Base-by-base conservation (phyloP, 441 rosid genomes). In the Arabidopsis hybrid region DNA sequence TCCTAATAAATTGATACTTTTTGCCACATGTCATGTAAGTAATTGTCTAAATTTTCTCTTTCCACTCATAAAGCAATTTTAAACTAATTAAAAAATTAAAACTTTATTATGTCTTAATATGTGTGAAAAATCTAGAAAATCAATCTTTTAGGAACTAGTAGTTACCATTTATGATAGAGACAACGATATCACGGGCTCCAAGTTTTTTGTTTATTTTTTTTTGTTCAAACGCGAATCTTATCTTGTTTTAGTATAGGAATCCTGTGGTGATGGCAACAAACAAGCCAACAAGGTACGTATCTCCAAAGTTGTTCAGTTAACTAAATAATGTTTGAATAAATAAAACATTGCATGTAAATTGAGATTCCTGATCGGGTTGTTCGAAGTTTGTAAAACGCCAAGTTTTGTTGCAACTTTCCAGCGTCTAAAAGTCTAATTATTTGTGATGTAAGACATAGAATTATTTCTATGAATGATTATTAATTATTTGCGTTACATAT, bases 361-460 rank as follows among this genome's bases (percentile, higher is more conserved):
- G 42, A 59, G 26, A 57, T 35, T 55, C 39, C 18, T 55, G 21
- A 14, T 57, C 42, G 42, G 57, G 26, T 57, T 57, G 26, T 35
- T 57, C 29, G 11, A 57, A 56, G 7, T 35, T 34, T 8, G 12
- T 35, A n/a, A 57, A 57, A 8, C 13, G 26, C 26, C 61, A 2
- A 35, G 43, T 58, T 49, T 5, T 8, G 11, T 3, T 17, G 55
- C 55, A 49, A 52, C 35, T 52, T 52, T 2, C 58, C 58, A 52
- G 35, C 8, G 4, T 4, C 0, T 3, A 8, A 50, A 50, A 17
- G 16, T 52, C 58, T 2, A 21, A 26, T 9, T 2, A 26, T 26
- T 8, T 5, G 34, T 45, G 17, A 45, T 47, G 26, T 47, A 51
- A 9, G 35, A 26, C 34, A 52, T 7, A 10, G 12, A 4, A 26